These are phyloP conservation scores for Astrephomene gubernaculifera DNA, from an alignment of 139 green algal genomes.

Conservation along the genomic window DNA sequence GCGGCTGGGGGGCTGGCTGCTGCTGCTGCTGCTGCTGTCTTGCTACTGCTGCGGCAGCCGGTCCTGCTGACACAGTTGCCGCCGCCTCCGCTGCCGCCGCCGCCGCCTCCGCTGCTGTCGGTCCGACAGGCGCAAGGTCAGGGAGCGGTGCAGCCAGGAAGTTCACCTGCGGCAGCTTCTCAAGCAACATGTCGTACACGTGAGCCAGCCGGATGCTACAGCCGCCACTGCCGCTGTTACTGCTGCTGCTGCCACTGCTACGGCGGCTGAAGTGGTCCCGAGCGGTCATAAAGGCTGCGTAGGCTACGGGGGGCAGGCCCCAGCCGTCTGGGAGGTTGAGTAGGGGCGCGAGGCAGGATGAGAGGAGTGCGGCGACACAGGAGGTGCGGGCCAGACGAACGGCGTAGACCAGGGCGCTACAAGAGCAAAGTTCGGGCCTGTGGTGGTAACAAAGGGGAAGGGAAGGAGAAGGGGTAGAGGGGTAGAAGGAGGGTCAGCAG, in stretches of 20 bases:
- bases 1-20: not conserved
- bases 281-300: constrained; percentile 1
- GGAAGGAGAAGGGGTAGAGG: not conserved
- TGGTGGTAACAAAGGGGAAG: not conserved
- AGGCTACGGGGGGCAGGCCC: constrained; percentile 6
- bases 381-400: constrained; percentile 15
- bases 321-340: constrained; percentile 20
- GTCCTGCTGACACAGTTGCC: not conserved
- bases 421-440: not conserved
- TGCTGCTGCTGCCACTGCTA: too few relatives aligned
- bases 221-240: too few relatives aligned
- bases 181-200: constrained; percentile 29
- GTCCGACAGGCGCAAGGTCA: not conserved
- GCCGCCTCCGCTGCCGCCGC: not conserved
- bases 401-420: constrained; percentile 10
- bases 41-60: not conserved
- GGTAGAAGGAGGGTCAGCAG: not conserved
- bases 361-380: constrained; percentile 22
- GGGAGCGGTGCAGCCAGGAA: too few relatives aligned
- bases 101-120: not conserved
- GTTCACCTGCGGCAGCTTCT: constrained; percentile 14
- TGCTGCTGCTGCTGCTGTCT: not conserved
- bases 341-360: not conserved
- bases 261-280: not conserved
- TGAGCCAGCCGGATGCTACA: not conserved